phyloP scores from a whole-genome alignment of 1,284 basidiomycete genomes.

The Tylopilus sp. region DNA sequence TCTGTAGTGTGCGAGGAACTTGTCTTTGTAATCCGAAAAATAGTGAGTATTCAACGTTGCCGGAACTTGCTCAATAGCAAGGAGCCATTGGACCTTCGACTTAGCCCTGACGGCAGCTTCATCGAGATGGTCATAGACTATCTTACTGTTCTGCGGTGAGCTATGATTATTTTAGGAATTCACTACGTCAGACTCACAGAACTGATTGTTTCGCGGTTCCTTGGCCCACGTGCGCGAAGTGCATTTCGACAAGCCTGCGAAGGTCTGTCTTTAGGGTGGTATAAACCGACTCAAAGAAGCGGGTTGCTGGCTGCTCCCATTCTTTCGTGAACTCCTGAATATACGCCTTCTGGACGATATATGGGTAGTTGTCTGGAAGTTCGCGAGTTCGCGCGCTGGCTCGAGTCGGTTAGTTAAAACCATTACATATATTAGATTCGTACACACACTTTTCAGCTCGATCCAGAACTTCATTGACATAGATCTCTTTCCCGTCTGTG shows the following conservation, averaged over 20 bases:
- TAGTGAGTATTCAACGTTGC: background rate
- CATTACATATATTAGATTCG: background rate
- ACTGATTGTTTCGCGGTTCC: slow-evolving; percentile 57
- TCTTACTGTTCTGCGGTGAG: background rate
- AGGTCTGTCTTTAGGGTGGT: slow-evolving; percentile 51
- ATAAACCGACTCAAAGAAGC: slow-evolving; percentile 58
- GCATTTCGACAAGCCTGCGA: slow-evolving; percentile 49
- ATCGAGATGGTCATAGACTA: background rate
- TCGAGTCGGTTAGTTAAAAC: background rate
- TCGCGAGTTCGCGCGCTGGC: slow-evolving; percentile 72
- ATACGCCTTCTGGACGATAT: slow-evolving; percentile 63
- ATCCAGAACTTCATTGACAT: slow-evolving; percentile 65
- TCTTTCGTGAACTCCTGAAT: slow-evolving; percentile 55
- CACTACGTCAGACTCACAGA: background rate
- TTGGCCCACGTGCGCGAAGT: slow-evolving; percentile 65
- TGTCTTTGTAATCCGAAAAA: background rate
- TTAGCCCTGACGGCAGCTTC: background rate
- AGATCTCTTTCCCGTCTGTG: slow-evolving; percentile 47
- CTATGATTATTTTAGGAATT: background rate
- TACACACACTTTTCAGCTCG: slow-evolving; percentile 53
- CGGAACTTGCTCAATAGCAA: background rate
- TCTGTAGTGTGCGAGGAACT: background rate
- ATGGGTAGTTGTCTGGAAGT: slow-evolving; percentile 71
- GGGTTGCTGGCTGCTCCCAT: slow-evolving; percentile 61
- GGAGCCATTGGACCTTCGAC: background rate